Conservation (phyloP, 2,329 filamentous ascomycete genomes). For the Colletotrichum melonis region DNA sequence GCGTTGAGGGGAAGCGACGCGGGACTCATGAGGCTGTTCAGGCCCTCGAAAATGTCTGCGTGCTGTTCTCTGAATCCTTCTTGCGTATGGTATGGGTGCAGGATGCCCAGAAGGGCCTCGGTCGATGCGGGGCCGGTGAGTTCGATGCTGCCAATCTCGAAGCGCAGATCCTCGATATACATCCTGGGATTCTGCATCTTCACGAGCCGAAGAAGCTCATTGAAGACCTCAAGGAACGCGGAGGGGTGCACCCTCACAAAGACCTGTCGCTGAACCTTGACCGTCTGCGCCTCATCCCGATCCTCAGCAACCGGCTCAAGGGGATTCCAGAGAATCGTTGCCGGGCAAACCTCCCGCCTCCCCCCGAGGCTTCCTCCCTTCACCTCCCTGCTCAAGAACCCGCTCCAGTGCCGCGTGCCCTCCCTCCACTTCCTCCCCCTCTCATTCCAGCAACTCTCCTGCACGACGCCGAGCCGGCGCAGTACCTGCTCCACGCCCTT, state of each 20-base stretch:
- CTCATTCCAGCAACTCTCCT: slow-evolving; percentile 70
- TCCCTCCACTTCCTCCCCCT: slow-evolving; percentile 78
- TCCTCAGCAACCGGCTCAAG: slow-evolving; percentile 49
- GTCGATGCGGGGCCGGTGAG: slow-evolving; percentile 77
- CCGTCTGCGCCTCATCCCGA: slow-evolving; percentile 34
- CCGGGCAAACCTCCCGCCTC: slow-evolving; percentile 74
- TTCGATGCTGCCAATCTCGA: slow-evolving; percentile 72
- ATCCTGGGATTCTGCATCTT: slow-evolving; percentile 72
- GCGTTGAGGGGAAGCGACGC: slow-evolving; percentile 76
- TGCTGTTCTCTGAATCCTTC: slow-evolving; percentile 51
- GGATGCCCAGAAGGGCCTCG: slow-evolving; percentile 77
- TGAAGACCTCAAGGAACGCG: slow-evolving; percentile 77
- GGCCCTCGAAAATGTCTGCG: slow-evolving; percentile 59
- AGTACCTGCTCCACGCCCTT: slow-evolving; percentile 75
- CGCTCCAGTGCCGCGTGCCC: slow-evolving; percentile 61
- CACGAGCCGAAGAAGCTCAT: slow-evolving; percentile 66
- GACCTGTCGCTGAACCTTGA: slow-evolving; percentile 54
- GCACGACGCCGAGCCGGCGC: slow-evolving; percentile 70
- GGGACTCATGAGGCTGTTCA: slow-evolving; percentile 73
- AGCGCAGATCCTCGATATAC: slow-evolving; percentile 75
- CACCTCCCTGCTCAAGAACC: slow-evolving; percentile 63
- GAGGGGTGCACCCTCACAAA: slow-evolving; percentile 87
- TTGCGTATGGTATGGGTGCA: slow-evolving; percentile 63
- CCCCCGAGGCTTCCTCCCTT: slow-evolving; percentile 61
- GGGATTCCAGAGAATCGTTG: slow-evolving; percentile 81